These are phyloP conservation scores for Crithidia fasciculata DNA, from an alignment of 208 protist genomes.

Conservation along the genomic window DNA sequence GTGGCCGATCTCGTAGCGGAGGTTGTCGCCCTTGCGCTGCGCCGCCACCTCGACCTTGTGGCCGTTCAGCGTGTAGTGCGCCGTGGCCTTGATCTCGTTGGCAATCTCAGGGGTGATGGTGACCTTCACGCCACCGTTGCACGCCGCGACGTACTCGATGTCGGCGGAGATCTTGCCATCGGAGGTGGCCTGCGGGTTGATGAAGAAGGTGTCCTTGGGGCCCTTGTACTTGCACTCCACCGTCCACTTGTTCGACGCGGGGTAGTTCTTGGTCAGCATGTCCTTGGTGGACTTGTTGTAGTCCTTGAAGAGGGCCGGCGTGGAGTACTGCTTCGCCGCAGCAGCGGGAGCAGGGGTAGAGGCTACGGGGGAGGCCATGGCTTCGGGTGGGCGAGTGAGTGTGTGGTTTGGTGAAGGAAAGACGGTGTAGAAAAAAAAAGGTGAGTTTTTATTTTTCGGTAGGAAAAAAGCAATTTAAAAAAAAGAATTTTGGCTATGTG, in stretches of 20 bases:
- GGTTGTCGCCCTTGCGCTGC: constrained; percentile 44
- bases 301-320: constrained; percentile 70
- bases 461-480: no score
- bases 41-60: constrained; percentile 68
- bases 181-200: constrained; percentile 59
- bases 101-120: constrained; percentile 45
- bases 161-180: constrained; percentile 53
- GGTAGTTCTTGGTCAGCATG: constrained; percentile 75
- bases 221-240: constrained; percentile 85
- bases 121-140: constrained; percentile 57
- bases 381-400: no score
- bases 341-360: not conserved
- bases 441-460: no score
- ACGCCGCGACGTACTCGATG: constrained; percentile 63
- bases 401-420: not conserved
- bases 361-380: not conserved
- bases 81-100: constrained; percentile 42
- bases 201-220: constrained; percentile 54
- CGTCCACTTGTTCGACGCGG: constrained; percentile 54
- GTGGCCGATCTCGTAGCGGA: constrained; percentile 58
- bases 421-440: no score
- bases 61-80: constrained; percentile 48
- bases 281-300: constrained; percentile 84
- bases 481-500: no score
- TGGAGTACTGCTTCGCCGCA: constrained; percentile 25